Percentiles rank a stretch among this genome's conserved stretches.
Evolutionary conservation across 306 rosid genomes (phyloP).

Genomic region (Trifolium repens): DNA sequence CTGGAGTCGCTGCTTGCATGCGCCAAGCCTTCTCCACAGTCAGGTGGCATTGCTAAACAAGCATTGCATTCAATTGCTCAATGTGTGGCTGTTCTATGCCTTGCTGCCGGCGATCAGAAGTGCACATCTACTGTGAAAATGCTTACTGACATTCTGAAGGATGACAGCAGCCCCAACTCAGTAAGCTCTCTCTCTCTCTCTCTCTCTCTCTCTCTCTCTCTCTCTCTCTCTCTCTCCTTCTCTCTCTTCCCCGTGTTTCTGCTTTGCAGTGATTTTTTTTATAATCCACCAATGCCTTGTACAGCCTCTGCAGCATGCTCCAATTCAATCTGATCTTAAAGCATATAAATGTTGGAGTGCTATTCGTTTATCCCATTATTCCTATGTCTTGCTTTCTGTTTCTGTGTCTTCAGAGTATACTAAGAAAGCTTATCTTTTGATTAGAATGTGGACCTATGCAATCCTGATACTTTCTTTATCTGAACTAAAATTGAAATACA

Average conservation of each 20-base stretch:
- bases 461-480: constrained; percentile 9
- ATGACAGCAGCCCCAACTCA: constrained; percentile 78
- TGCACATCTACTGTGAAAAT: constrained; percentile 88
- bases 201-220: no score
- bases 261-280: no score
- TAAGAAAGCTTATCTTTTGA: neutral
- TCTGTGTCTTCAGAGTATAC: constrained; percentile 9
- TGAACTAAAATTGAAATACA: constrained; percentile 10
- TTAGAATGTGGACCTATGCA: neutral
- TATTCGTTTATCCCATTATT: constrained; percentile 2
- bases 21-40: constrained; percentile 92
- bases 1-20: constrained; percentile 91
- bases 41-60: constrained; percentile 98
- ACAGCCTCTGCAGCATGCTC: no score
- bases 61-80: constrained; percentile 96
- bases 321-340: neutral
- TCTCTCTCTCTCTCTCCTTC: neutral
- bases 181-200: constrained; percentile 46
- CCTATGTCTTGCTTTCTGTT: constrained; percentile 22
- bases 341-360: constrained; percentile 27
- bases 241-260: no score
- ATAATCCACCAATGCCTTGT: no score
- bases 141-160: constrained; percentile 92
- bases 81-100: constrained; percentile 97
- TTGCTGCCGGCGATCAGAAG: constrained; percentile 92